Percentiles rank a stretch among this genome's conserved stretches.
Conservation (phyloP, 768 basidiomycete genomes). For the Suillus hirtellus region DNA sequence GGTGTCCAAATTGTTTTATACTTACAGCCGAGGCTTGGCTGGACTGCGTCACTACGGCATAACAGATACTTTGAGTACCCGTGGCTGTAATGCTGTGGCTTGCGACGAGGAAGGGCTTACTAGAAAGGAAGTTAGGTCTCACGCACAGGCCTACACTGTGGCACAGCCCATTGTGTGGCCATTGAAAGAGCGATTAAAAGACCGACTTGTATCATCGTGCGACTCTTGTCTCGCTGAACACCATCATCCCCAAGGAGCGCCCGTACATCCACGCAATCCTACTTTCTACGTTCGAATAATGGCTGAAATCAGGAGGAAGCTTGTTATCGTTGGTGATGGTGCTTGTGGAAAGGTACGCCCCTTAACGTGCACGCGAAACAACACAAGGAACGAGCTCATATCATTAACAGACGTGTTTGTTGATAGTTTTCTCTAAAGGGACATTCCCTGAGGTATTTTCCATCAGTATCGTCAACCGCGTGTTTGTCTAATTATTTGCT, state of each 20-base stretch:
- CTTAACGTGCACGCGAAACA: constrained; percentile 2
- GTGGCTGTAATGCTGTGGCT: background rate
- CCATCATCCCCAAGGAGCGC: constrained; percentile 37
- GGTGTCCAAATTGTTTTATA: background rate
- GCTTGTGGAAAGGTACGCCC: constrained; percentile 85
- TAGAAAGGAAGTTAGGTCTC: constrained; percentile 10
- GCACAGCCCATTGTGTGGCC: constrained; percentile 24
- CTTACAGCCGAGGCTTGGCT: background rate
- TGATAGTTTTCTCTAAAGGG: constrained; percentile 96
- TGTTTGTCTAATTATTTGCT: constrained; percentile 4
- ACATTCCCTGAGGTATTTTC: constrained; percentile 86
- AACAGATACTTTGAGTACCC: background rate
- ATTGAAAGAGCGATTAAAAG: constrained; percentile 38
- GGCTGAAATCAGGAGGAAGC: constrained; percentile 98
- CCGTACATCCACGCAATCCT: constrained; percentile 30
- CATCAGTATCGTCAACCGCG: background rate
- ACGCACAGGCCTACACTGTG: constrained; percentile 31
- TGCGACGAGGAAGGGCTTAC: background rate
- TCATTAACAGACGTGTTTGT: constrained; percentile 72
- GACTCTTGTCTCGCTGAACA: constrained; percentile 42
- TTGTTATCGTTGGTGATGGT: constrained; percentile 99
- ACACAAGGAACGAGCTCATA: constrained; percentile 20
- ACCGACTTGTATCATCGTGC: constrained; percentile 37
- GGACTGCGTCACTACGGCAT: background rate
- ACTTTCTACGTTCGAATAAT: constrained; percentile 51